Evolutionary conservation across 768 basidiomycete genomes (phyloP), one percentile per base, ranked within the genome.

Genomic region (Dictyophora rubrovolvata): DNA sequence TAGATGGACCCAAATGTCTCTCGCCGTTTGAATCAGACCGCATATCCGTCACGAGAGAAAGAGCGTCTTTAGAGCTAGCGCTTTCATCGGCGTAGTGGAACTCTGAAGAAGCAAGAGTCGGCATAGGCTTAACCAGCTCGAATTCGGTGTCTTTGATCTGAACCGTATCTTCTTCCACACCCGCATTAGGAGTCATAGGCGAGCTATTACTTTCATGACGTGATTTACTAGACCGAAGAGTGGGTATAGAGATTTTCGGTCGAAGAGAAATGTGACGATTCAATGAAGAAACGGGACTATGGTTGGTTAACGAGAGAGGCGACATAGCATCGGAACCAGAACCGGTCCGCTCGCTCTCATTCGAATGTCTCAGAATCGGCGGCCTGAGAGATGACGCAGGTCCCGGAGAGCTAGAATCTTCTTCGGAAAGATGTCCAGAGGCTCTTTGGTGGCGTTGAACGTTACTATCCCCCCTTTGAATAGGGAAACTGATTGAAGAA

Each of bases 101-200:
- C 48, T 18, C 18, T n/a, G 48, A 46, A 17, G 35, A 22, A 20
- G 57, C 50, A 28, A 56, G 7, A 48, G 28, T 21, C 55, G 55
- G 37, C 20, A 55, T 37, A 0, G 88, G 89, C 21, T 79, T 75
- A 35, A 91, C 76, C 14, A 90, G 78, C 71, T 89, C 86, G 63
- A 92, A 91, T 63, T 90, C 88, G 76, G 84, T 85, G 66, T 90
- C 85, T 66, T 87, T 74, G 8, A 90, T 85, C 57, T 91, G 88
- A 5, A 89, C 76, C 1, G 80, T 81, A 63, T 86, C 80, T 46
- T 74, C 72, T 5, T 79, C 75, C 69, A 71, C 54, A 61, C 65
- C 10, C 56, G 56, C 16, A 65, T 68, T 8, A 68, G 65, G 6
- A 55, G 59, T 6, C 68, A 14, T 53, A 68, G 73, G 61, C 28